phyloP scores from a whole-genome alignment of 2,329 filamentous ascomycete genomes.

The Botrytis medusae region DNA sequence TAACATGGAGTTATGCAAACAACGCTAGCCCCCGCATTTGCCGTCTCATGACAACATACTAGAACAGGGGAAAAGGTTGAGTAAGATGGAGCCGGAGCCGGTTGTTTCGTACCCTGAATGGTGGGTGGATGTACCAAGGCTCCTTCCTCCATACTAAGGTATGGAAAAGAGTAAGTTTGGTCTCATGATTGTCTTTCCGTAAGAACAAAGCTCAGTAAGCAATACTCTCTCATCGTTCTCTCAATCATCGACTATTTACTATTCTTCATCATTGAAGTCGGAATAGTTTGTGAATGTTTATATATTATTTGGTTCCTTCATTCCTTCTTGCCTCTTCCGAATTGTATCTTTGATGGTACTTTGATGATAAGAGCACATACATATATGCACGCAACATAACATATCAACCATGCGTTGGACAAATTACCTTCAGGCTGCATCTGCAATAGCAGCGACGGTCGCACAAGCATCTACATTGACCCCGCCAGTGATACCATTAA shows the following conservation, averaged over 20 bases:
- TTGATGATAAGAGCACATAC: conserved; percentile 4
- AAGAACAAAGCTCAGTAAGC: conserved; percentile 3
- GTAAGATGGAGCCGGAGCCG: neutral
- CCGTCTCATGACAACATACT: conserved; percentile 3
- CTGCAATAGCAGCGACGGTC: conserved; percentile 30
- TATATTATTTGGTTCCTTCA: neutral
- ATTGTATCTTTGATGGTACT: neutral
- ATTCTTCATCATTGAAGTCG: neutral
- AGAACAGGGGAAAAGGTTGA: neutral
- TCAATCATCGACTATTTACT: neutral
- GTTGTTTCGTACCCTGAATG: neutral
- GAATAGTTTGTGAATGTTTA: neutral
- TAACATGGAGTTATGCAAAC: neutral
- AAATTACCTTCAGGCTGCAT: conserved; percentile 34
- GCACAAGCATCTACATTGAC: conserved; percentile 53
- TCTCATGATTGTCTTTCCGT: neutral
- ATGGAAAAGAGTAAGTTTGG: neutral
- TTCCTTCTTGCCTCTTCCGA: neutral
- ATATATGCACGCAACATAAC: conserved; percentile 6
- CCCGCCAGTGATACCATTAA: conserved; percentile 56
- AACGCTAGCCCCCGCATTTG: conserved; percentile 17
- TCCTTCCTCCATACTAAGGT: neutral
- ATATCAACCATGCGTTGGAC: conserved; percentile 36
- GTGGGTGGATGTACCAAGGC: neutral
- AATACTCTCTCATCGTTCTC: neutral